phyloP scores from a whole-genome alignment of 2,329 filamentous ascomycete genomes.

The Aspergillus quadrilineatus region DNA sequence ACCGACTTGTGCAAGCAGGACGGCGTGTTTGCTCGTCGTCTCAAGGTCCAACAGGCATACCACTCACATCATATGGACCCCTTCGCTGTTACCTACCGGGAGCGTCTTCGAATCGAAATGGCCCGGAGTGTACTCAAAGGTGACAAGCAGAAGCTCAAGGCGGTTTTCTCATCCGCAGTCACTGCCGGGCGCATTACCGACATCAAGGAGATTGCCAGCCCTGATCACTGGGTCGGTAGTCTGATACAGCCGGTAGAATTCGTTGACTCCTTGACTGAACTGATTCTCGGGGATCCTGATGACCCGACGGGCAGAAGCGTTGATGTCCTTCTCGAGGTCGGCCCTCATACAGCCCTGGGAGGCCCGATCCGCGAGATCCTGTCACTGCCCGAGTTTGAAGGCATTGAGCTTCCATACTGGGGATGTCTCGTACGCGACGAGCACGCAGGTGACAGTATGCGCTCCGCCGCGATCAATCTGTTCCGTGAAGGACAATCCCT shows the following conservation, averaged over 20 bases:
- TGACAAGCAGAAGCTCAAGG: neutral
- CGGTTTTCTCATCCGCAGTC: neutral
- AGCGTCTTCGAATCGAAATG: neutral
- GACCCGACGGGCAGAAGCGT: neutral
- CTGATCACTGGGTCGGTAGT: constrained; percentile 1
- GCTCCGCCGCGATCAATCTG: neutral
- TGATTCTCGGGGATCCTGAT: neutral
- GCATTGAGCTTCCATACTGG: constrained; percentile 4
- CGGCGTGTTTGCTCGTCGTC: constrained; percentile 37
- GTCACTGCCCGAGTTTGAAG: neutral
- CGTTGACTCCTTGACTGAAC: neutral
- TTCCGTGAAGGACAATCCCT: neutral
- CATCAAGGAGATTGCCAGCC: neutral
- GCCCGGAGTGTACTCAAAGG: neutral
- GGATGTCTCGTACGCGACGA: constrained; percentile 4
- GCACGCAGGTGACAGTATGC: neutral
- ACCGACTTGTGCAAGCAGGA: constrained; percentile 28
- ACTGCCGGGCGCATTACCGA: neutral
- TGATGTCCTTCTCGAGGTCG: neutral
- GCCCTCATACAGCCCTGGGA: neutral
- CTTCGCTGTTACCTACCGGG: constrained; percentile 11
- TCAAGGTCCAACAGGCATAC: constrained; percentile 44
- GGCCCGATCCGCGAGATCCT: constrained; percentile 8
- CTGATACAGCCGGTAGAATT: neutral
- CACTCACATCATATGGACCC: constrained; percentile 46